A percentile compares a stretch with the other conserved stretches of the same genome.
Evolutionary conservation across 2,329 filamentous ascomycete species (phyloP).

Genomic region (Diatrype stigma): DNA sequence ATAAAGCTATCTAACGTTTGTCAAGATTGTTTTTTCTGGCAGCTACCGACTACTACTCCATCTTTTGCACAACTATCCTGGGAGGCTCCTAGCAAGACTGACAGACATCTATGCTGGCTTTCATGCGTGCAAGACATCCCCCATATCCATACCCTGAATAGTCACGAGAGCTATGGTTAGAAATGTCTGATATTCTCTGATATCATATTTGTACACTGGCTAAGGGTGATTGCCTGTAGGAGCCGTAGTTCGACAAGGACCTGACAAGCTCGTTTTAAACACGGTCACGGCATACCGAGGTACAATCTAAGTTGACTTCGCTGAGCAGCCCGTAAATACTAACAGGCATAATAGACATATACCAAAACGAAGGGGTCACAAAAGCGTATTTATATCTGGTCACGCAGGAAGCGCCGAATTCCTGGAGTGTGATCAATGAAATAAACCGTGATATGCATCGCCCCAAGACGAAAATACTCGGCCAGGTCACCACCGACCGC

Average conservation of each 20-base stretch:
- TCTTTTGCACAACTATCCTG: background rate
- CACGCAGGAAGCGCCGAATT: conserved; percentile 1
- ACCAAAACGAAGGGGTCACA: conserved; percentile 6
- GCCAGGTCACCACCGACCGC: background rate
- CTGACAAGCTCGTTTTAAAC: conserved; percentile 6
- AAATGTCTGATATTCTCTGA: background rate
- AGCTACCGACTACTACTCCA: background rate
- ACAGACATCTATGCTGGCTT: background rate
- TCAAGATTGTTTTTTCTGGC: too few relatives aligned
- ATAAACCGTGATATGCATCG: conserved; percentile 4
- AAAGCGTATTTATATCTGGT: conserved; percentile 7
- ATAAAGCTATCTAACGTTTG: too few relatives aligned
- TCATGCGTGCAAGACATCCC: background rate
- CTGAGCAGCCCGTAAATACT: too few relatives aligned
- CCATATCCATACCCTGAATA: background rate
- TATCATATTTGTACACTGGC: too few relatives aligned
- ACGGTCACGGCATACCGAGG: conserved; percentile 3
- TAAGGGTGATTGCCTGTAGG: background rate
- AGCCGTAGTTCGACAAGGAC: conserved; percentile 3
- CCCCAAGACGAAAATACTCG: background rate
- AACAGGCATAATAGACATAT: conserved; percentile 7
- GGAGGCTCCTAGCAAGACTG: background rate
- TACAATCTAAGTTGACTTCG: background rate
- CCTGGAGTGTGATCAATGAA: conserved; percentile 5
- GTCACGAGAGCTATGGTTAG: background rate